phyloP scores from a whole-genome alignment of 768 basidiomycete species.

The Termitomyces sp. region DNA sequence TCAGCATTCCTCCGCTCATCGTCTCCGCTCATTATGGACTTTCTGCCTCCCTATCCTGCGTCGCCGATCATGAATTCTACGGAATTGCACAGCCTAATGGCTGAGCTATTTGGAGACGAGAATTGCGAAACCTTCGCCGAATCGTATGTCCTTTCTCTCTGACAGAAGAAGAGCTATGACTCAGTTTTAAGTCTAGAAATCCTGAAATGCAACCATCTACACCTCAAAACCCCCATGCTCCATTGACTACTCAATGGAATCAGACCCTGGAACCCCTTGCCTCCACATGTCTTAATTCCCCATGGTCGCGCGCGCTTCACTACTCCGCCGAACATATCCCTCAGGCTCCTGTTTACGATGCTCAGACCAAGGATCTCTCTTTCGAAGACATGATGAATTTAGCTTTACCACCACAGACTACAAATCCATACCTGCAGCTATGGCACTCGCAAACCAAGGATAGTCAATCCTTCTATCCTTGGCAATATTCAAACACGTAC shows the following conservation, averaged over 20 bases:
- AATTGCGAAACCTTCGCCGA: neutral
- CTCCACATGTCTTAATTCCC: neutral
- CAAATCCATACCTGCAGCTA: neutral
- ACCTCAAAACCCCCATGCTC: neutral
- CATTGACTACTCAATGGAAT: neutral
- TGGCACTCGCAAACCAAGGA: neutral
- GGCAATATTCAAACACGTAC: neutral
- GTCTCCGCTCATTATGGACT: neutral
- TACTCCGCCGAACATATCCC: neutral
- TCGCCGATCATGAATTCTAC: too few species aligned
- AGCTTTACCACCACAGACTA: neutral
- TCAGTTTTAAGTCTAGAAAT: neutral
- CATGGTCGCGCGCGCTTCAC: neutral
- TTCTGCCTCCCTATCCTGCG: neutral
- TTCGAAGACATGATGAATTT: neutral
- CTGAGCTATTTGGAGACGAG: neutral
- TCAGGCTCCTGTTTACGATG: neutral
- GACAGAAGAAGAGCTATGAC: neutral
- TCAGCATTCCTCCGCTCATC: neutral
- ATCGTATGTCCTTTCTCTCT: neutral
- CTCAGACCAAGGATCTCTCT: neutral
- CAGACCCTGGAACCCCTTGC: neutral
- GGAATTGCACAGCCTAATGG: neutral
- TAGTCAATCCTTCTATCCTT: neutral
- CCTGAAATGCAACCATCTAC: neutral